Percentiles rank a stretch among this genome's conserved stretches.
Conservation (phyloP, 371 early-diverging fungal genomes). For the Saksenaea oblongispora region DNA sequence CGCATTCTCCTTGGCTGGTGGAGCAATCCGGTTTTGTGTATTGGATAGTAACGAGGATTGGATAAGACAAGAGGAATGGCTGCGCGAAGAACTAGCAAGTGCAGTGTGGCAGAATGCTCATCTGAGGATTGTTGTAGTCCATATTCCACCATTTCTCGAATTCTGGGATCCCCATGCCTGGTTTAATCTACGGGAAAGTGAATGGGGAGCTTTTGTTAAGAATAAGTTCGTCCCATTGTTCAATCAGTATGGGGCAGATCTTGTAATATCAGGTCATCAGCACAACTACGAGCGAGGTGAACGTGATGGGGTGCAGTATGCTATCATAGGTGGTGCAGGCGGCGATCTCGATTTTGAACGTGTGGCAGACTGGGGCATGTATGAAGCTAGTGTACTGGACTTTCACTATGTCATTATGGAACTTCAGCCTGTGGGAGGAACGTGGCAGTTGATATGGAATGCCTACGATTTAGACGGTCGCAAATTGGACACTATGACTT, state of each 20-base stretch:
- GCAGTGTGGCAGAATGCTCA: slow-evolving; percentile 53
- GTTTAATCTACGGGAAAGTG: slow-evolving; percentile 62
- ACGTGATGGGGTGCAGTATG: slow-evolving; percentile 54
- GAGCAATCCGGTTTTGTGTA: slow-evolving; percentile 68
- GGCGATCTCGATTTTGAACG: slow-evolving; percentile 69
- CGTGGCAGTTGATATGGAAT: slow-evolving; percentile 45
- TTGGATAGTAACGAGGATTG: slow-evolving; percentile 73
- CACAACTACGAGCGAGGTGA: slow-evolving; percentile 77
- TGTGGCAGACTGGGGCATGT: slow-evolving; percentile 71
- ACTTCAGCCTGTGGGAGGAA: slow-evolving; percentile 27
- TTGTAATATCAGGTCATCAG: slow-evolving; percentile 83
- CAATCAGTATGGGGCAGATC: slow-evolving; percentile 64
- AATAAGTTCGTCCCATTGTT: slow-evolving; percentile 70
- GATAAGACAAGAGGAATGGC: slow-evolving; percentile 62
- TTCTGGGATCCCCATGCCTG: slow-evolving; percentile 80
- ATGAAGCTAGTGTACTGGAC: slow-evolving; percentile 47
- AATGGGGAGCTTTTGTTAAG: slow-evolving; percentile 75
- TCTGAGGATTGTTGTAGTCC: slow-evolving; percentile 72
- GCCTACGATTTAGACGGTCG: slow-evolving; percentile 34
- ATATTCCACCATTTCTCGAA: slow-evolving; percentile 81
- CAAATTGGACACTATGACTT: slow-evolving; percentile 24
- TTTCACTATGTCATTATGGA: slow-evolving; percentile 65
- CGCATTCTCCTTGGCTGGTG: slow-evolving; percentile 58
- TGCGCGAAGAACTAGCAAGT: slow-evolving; percentile 58
- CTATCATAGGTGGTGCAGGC: slow-evolving; percentile 81